A percentile compares a stretch with the other conserved stretches of the same genome.
Conservation (phyloP, 1,139 yeast species). For the Blastobotrys raffinosifermentans region DNA sequence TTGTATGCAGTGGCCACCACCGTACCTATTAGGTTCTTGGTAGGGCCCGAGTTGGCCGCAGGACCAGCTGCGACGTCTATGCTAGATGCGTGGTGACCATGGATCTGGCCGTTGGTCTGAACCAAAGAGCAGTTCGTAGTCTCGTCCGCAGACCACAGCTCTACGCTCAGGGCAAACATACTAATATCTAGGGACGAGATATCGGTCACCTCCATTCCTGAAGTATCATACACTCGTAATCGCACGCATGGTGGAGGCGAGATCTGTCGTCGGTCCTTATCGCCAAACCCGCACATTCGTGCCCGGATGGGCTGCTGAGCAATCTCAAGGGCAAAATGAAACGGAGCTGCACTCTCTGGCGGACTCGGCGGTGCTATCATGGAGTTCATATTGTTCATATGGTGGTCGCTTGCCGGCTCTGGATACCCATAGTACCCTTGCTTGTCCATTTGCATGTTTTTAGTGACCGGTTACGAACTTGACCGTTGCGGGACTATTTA, state of each 20-base stretch:
- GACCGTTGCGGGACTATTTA: no score
- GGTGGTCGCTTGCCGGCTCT: no score
- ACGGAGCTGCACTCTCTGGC: no score
- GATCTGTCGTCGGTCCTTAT: conserved; percentile 40
- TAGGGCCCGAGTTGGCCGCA: conserved; percentile 15
- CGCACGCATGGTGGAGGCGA: conserved; percentile 42
- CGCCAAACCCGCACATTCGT: conserved; percentile 44
- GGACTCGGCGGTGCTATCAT: no score
- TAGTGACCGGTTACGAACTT: no score
- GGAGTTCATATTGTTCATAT: no score
- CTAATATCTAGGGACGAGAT: conserved; percentile 31
- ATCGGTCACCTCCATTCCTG: conserved; percentile 21
- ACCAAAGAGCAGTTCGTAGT: conserved; percentile 30
- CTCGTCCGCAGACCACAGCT: conserved; percentile 37
- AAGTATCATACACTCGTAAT: conserved; percentile 28
- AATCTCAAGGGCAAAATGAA: conserved; percentile 28
- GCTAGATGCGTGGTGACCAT: conserved; percentile 9
- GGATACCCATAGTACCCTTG: no score
- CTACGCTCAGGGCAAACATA: conserved; percentile 33
- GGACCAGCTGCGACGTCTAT: conserved; percentile 5
- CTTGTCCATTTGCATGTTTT: no score
- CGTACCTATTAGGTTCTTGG: conserved; percentile 39
- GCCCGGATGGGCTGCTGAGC: conserved; percentile 42
- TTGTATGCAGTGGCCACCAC: conserved; percentile 38
- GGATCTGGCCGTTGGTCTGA: conserved; percentile 17